A percentile compares a stretch with the other conserved stretches of the same genome.
phyloP scores from a whole-genome alignment of 257 asterid genomes.

The Solanum verrucosum region DNA sequence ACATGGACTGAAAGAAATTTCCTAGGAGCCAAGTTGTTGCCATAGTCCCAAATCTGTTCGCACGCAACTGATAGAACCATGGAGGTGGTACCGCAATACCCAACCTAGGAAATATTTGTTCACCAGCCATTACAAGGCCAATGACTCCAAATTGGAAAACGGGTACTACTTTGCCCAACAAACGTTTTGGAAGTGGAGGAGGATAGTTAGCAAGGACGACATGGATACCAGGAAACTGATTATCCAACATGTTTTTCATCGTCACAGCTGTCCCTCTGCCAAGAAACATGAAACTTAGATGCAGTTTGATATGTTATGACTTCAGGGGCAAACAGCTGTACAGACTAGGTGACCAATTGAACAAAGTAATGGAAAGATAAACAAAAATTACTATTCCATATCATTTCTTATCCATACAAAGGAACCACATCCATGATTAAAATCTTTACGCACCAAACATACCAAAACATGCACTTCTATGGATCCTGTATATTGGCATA shows the following conservation, averaged over 20 bases:
- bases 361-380: not conserved
- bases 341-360: not conserved
- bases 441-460: not conserved
- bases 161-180: conserved; percentile 78
- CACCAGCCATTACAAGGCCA: conserved; percentile 73
- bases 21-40: conserved; percentile 91
- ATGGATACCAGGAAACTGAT: conserved; percentile 76
- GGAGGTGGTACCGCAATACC: conserved; percentile 79
- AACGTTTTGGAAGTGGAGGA: conserved; percentile 81
- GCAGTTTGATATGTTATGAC: not conserved
- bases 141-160: conserved; percentile 72
- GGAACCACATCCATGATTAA: not conserved
- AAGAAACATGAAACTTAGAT: not conserved
- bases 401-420: not conserved
- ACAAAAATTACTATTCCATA: not conserved
- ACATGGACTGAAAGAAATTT: conserved; percentile 71
- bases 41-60: conserved; percentile 83
- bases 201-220: conserved; percentile 90
- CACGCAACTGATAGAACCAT: conserved; percentile 70
- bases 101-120: conserved; percentile 71
- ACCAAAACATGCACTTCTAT: not conserved
- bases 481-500: not conserved
- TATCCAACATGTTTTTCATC: conserved; percentile 86
- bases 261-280: conserved; percentile 91
- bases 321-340: not conserved